Evolutionary conservation across 163 green algal species (phyloP), one percentile per base, ranked within the genome.

Genomic region (Scenedesmus sp.): DNA sequence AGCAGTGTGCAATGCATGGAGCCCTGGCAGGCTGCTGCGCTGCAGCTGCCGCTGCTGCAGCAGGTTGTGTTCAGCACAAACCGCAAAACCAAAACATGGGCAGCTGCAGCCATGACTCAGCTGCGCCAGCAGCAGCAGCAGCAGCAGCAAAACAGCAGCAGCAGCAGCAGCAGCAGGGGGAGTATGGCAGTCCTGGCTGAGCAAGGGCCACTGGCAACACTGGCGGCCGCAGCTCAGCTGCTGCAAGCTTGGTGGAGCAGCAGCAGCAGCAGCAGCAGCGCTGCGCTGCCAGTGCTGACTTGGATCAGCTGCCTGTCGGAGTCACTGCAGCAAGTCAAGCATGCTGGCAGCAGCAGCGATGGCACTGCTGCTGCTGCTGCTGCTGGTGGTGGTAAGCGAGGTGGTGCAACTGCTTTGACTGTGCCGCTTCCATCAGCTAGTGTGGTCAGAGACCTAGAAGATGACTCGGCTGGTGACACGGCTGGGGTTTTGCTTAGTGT

Each of bases 31-130:
- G 74, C 55, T 59, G 87, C 87, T 70, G 87, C 73, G 2, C n/a
- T 91, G 73, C 87, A 91, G 87, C 57, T 91, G 54, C 87, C 73
- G 70, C 67, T 91, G 87, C 73, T 91, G 87, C 87, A 91, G 87
- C 87, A 91, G 56, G 46, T 91, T 12, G 87, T 91, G 34, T 91
- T 91, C 55, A 85, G 87, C 87, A 91, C 87, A 54, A 74, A 59
- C 57, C 52, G 77, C 8, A 74, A 56, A 12, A 76, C 73, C 3
- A 91, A 86, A n/a, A 34, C 87, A 16, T 91, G 87, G 87, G 87
- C 87, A 85, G 87, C 87, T 52, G 87, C 73, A 20, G 87, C 18
- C 12, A 18, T 91, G 23, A 56, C 73, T 2, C 70, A 91, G 54
- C 81, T 76, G 6, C 13, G 20, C 6, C 54, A 90, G 70, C 86